Base-by-base conservation (phyloP, 208 protist species). In the Acanthamoeba sp. region DNA sequence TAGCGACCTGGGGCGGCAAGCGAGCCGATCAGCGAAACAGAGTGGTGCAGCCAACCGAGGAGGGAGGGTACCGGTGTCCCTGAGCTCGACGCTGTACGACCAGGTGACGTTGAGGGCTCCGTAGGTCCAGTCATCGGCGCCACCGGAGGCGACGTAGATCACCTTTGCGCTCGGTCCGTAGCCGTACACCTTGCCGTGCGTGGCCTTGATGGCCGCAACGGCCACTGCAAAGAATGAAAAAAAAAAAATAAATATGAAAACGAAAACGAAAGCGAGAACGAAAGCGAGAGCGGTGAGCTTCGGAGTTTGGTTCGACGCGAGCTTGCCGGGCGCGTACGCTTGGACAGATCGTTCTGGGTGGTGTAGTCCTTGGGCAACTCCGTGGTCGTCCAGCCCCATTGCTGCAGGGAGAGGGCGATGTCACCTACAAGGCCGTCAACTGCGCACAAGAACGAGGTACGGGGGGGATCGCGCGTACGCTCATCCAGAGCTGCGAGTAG, bases 81-180 rank as follows among this genome's bases (percentile, higher is more conserved):
- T 71, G 18, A 93, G 82, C 93, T 95, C 94, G 24, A 95, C 50
- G 29, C 69, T 93, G 34, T 73, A 93, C 20, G 50, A 45, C 24
- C 16, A 91, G 62, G 50, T 48, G 42, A 27, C 36, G 42, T 78
- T 88, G 29, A 34, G 27, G 24, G 29, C 52, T 32, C 42, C 82
- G 59, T 95, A 95, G 78, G 85, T 91, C 71, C 73, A 95, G 66
- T 95, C 94, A 22, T 32, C 24, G 48, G 94, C 50, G 22, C 45
- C 38, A 48, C 94, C 94, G 0, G 84, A 82, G 50, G 94, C 71
- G 22, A 48, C 29, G 71, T 95, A 32, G 38, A 80, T 14, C n/a
- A 48, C 18, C 9, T 10, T 22, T 3, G 34, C 71, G 36, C 10
- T 45, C 22, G 29, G 29, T 9, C 71, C 71, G 5, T 40, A 40